These are phyloP conservation scores for Emydomyces testavorans DNA, from an alignment of 2,329 filamentous ascomycete genomes.

Conservation along the genomic window DNA sequence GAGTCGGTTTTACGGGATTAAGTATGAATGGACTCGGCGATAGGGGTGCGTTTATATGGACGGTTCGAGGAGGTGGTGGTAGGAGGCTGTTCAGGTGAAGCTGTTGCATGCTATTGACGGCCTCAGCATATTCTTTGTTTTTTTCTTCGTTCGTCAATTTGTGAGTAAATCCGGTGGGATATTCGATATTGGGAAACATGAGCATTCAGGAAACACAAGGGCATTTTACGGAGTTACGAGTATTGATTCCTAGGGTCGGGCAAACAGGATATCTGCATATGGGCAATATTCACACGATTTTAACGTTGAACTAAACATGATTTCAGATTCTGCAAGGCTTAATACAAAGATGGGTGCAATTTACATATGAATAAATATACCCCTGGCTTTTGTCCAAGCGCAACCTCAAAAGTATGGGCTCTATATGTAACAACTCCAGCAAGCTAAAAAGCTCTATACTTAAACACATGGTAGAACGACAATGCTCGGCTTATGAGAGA, in stretches of 20 bases:
- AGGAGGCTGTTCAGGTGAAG: slow-evolving; percentile 35
- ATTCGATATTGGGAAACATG: not conserved
- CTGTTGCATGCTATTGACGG: not conserved
- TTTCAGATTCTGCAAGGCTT: no score
- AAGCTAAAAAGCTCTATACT: no score
- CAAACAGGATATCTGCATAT: no score
- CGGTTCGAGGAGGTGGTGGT: slow-evolving; percentile 33
- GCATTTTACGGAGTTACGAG: not conserved
- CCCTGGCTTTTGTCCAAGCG: no score
- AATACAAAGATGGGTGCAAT: no score
- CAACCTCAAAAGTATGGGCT: no score
- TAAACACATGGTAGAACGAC: not conserved
- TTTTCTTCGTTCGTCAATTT: not conserved
- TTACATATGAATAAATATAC: no score
- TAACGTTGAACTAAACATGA: not conserved
- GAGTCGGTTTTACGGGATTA: slow-evolving; percentile 38
- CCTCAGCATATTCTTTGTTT: no score
- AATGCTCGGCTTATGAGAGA: not conserved
- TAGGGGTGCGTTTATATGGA: slow-evolving; percentile 35
- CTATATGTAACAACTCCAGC: no score
- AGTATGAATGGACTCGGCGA: slow-evolving; percentile 38
- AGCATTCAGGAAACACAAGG: not conserved
- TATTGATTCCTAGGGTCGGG: not conserved
- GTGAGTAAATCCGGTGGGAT: not conserved
- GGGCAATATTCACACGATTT: no score